Evolutionary conservation across 352 stramenopile species (phyloP), one percentile per base, ranked within the genome.

Genomic region (Thalassiosira mediterranea): DNA sequence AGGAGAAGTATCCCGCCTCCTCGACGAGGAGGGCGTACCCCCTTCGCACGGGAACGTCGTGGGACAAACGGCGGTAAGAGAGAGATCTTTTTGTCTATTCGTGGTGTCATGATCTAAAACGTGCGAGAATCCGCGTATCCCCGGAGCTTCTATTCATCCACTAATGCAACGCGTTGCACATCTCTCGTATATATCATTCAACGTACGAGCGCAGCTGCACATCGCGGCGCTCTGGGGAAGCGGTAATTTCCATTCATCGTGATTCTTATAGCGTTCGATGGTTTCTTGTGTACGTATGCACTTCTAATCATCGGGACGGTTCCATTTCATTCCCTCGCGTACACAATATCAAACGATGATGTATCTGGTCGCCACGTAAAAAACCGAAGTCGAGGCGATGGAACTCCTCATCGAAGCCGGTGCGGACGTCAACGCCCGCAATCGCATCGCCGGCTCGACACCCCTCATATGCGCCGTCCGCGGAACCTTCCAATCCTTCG

Each of bases 171-270:
- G 37, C 37, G 8, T 15, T 44, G n/a, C 37, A 15, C 37, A 44
- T n/a, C n/a, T n/a, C n/a, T n/a, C n/a, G n/a, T n/a, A n/a, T n/a
- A n/a, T n/a, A n/a, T n/a, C 37, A 15, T 44, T 44, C 37, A 15
- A 10, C 8, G 10, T 10, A 44, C 37, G 8, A 10, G 37, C 37
- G n/a, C 8, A n/a, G 8, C 71, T 93, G 15, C 87, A 93, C 60
- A 82, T 93, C 60, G 79, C 84, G 17, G 59, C 75, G 4, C 68
- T 90, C 19, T 93, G 87, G 87, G 79, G 84, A 19, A 81, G 80
- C 56, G 61, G 77, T 85, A 58, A 68, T n/a, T n/a, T n/a, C n/a
- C n/a, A n/a, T n/a, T n/a, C n/a, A n/a, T n/a, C n/a, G n/a, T n/a
- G n/a, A n/a, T 4, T 56, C 21, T 8, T 56, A 8, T 54, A 54